Base-by-base conservation (phyloP, 192 early-diverging fungal species). In the Anaeromyces robustus region DNA sequence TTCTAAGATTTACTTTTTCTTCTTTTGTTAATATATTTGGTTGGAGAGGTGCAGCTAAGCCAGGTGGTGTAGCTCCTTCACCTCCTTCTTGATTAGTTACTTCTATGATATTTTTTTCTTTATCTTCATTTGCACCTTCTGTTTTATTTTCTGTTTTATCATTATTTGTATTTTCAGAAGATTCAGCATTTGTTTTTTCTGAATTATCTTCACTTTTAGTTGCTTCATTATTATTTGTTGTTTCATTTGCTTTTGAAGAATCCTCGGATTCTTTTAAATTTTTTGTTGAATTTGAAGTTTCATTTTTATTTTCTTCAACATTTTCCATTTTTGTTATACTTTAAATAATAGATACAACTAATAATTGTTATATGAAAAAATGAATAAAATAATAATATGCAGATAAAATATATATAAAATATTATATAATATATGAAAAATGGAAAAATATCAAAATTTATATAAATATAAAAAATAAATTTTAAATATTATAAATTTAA, bases 1-100 rank as follows among this genome's bases (percentile, higher is more conserved):
- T 80, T 12, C 89, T 19, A n/a, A 68, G 52, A 68, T 68, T 68
- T n/a, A 68, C 26, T 68, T 68, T 68, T 9, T 68, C 52, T n/a
- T 68, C 52, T n/a, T 68, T 68, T 68, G 52, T n/a, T n/a, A 68
- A 68, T n/a, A 68, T n/a, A 68, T 68, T 68, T n/a, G 52, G 52
- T 68, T 68, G 52, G 9, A 68, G 2, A n/a, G 52, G 26, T n/a
- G 52, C 6, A 22, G 52, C n/a, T n/a, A 68, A 2, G 2, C 19
- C 18, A 9, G 26, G 0, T 68, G 1, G 4, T 68, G 22, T 6
- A 9, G 1, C n/a, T n/a, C 26, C 26, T 9, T 68, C 52, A 68
- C 2, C 26, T 28, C 19, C n/a, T 68, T 68, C 52, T n/a, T 68
- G 52, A n/a, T 4, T n/a, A 9, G 26, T 68, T 11, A 4, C 19